Evolutionary conservation across 2,329 filamentous ascomycete species (phyloP).

Genomic region (Botrytis pseudocinerea): DNA sequence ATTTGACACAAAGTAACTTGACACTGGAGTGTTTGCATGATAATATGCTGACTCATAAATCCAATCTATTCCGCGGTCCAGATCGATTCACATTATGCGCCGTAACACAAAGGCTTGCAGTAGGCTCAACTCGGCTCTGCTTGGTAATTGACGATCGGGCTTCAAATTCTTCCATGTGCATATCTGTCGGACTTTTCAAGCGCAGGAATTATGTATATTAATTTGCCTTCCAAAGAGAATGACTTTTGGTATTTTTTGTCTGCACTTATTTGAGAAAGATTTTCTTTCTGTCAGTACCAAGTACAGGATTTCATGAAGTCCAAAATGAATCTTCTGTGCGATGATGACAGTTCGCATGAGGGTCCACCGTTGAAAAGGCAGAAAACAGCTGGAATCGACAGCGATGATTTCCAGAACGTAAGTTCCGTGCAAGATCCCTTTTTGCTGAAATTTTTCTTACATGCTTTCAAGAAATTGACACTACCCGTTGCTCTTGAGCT

Average conservation of each 20-base stretch:
- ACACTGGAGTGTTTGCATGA: neutral
- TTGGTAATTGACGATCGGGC: neutral
- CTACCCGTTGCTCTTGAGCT: neutral
- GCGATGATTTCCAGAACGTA: slow-evolving; percentile 1
- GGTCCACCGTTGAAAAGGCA: neutral
- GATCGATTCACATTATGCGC: neutral
- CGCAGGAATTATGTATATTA: neutral
- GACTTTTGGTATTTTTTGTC: neutral
- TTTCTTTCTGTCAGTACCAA: neutral
- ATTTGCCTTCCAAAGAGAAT: too few relatives aligned
- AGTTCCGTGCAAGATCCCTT: neutral
- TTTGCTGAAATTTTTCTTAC: neutral
- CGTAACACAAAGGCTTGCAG: neutral
- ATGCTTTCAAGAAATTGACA: neutral
- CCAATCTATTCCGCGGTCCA: neutral
- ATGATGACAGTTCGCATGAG: neutral
- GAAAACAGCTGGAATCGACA: neutral
- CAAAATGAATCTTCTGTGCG: neutral
- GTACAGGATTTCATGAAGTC: neutral
- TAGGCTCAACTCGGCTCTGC: slow-evolving; percentile 4
- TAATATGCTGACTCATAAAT: neutral
- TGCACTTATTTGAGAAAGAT: neutral
- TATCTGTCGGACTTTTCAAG: neutral
- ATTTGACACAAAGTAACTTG: neutral
- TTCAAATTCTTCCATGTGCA: neutral